Percentiles rank a stretch among this genome's conserved stretches.
These are phyloP conservation scores for Kockiozyma suomiensis DNA, from an alignment of 805 yeast species.

Conservation along the genomic window DNA sequence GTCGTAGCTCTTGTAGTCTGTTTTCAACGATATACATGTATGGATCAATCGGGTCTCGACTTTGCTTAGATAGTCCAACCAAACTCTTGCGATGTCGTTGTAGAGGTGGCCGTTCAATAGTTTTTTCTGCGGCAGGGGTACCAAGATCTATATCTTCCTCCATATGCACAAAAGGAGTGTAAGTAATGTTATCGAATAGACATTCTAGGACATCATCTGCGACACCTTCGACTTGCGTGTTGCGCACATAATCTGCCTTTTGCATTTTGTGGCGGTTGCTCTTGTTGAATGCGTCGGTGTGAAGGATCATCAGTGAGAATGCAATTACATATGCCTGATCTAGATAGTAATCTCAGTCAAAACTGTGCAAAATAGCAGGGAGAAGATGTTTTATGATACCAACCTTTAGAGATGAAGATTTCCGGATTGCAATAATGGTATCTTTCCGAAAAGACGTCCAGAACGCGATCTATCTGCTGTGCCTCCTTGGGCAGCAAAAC, in stretches of 20 bases:
- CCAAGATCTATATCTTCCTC: constrained; percentile 40
- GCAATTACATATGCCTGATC: constrained; percentile 65
- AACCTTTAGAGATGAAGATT: constrained; percentile 38
- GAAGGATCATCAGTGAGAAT: constrained; percentile 69
- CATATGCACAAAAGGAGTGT: constrained; percentile 56
- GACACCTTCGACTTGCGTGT: constrained; percentile 44
- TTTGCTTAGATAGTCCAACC: constrained; percentile 39
- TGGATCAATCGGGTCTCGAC: constrained; percentile 44
- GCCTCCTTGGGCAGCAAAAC: constrained; percentile 69
- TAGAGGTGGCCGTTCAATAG: constrained; percentile 12
- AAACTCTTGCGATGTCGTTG: constrained; percentile 42
- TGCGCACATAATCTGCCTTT: constrained; percentile 60
- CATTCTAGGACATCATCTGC: constrained; percentile 49
- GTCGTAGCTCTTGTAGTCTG: constrained; percentile 43
- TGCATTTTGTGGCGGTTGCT: constrained; percentile 70
- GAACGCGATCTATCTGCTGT: constrained; percentile 72
- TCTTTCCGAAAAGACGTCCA: constrained; percentile 58
- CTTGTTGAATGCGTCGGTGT: constrained; percentile 71
- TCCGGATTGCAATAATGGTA: constrained; percentile 52
- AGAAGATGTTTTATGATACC: no score
- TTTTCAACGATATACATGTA: constrained; percentile 41
- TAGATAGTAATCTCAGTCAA: constrained; percentile 30
- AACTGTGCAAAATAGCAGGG: no score
- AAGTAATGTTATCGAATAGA: constrained; percentile 67
- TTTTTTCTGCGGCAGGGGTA: constrained; percentile 26